Evolutionary conservation across 108 stramenopile species (phyloP), one percentile per base, ranked within the genome.

Genomic region (Nitzschia sp.): DNA sequence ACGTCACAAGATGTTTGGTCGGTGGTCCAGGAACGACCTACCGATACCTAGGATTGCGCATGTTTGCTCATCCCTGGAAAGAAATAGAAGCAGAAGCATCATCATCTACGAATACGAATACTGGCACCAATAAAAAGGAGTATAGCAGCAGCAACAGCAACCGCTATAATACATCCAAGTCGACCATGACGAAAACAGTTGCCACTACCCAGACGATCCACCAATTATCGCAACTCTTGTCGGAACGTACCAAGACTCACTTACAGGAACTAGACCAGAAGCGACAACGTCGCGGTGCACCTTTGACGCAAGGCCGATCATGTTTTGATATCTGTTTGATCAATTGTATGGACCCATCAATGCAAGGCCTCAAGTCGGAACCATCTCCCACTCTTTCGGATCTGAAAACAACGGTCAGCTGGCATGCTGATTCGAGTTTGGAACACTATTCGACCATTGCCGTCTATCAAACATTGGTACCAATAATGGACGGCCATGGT

Each of bases 351-450:
- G 79, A 72, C 21, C 46, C 71, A 16, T 21, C 60, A 19, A 36
- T 34, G 16, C 58, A 67, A 9, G 81, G 75, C 34, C 63, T 83
- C n/a, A 84, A 85, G 38, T 26, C 38, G 19, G 72, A 64, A 45
- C n/a, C 61, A 47, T 38, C 38, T 45, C 36, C 69, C 68, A 34
- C 28, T 9, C 8, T 47, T 25, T 29, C 58, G 38, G 50, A 76
- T 26, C 62, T 35, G 26, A 80, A 77, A 54, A 85, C 84, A 36
- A 58, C 86, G 25, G 94, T 95, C 29, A 83, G 83, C 58, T 95
- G 94, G 94, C 94, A 95, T 71, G 91, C 94, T 13, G 94, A 95
- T 73, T 88, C 86, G 22, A 82, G 82, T 52, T 65, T 95, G 32
- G 86, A 92, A 47, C 87, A 95, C 73, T 91, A 72, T 57, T 85